Evolutionary conservation across 352 stramenopile species (phyloP).

Genomic region (Phytopythium montanum): DNA sequence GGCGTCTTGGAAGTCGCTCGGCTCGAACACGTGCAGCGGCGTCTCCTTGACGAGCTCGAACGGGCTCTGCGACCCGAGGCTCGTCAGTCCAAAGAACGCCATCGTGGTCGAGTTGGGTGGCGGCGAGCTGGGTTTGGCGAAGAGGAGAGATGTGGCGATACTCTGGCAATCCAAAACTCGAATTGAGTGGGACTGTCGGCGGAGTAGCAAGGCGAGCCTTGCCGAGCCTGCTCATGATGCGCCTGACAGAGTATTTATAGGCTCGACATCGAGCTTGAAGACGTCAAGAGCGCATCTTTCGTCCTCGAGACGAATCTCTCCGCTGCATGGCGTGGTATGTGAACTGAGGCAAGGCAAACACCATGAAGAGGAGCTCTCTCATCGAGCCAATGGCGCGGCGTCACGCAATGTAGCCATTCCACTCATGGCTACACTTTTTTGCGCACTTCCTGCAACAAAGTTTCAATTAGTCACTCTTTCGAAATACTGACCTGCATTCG

Average conservation of each 20-base stretch:
- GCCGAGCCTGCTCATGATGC: not conserved
- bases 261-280: not conserved
- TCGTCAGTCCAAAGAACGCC: constrained; percentile 67
- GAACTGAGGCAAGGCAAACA: too few relatives aligned
- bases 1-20: constrained; percentile 46
- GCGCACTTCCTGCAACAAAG: too few relatives aligned
- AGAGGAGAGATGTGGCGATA: not conserved
- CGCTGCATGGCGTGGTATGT: too few relatives aligned
- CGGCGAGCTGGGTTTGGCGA: not conserved
- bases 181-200: not conserved
- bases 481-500: not conserved
- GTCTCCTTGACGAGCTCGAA: constrained; percentile 58
- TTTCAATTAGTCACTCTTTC: not conserved
- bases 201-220: not conserved
- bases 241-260: not conserved
- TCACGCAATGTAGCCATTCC: too few relatives aligned
- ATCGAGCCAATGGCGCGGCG: too few relatives aligned
- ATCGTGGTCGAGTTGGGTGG: constrained; percentile 17
- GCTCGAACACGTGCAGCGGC: constrained; percentile 51
- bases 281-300: not conserved
- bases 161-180: not conserved
- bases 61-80: constrained; percentile 47
- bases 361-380: not conserved
- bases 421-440: not conserved
- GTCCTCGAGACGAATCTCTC: too few relatives aligned